Percentiles rank a stretch among this genome's conserved stretches.
Conservation (phyloP, 805 yeast genomes). For the Starmerella gropengiesseri region DNA sequence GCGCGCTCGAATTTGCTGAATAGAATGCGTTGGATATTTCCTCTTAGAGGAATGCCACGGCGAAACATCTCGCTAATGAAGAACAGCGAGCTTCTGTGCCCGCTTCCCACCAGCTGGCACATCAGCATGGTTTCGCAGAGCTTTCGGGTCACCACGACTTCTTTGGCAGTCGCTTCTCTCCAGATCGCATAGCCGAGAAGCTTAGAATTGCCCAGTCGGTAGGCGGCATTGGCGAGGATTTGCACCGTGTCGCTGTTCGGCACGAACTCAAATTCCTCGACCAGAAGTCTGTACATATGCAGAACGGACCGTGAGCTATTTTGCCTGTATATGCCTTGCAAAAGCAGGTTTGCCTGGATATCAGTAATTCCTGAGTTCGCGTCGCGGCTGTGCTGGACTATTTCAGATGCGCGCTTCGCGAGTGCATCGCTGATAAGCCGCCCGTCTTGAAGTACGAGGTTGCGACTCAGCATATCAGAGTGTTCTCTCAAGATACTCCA, state of each 20-base stretch:
- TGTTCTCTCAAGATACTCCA: not conserved
- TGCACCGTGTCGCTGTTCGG: constrained; percentile 19
- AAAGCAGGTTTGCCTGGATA: constrained; percentile 11
- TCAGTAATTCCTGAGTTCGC: not conserved
- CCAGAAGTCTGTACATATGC: constrained; percentile 16
- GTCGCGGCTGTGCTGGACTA: not conserved
- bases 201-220: constrained; percentile 27
- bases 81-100: constrained; percentile 18
- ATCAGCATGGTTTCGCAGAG: constrained; percentile 24
- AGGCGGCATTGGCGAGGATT: constrained; percentile 24
- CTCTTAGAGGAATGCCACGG: constrained; percentile 19
- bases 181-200: constrained; percentile 24
- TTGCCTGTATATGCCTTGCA: constrained; percentile 15
- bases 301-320: constrained; percentile 19
- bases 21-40: constrained; percentile 17
- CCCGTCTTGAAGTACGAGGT: constrained; percentile 6
- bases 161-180: constrained; percentile 16
- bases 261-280: constrained; percentile 1
- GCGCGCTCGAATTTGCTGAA: constrained; percentile 9
- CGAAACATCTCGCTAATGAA: constrained; percentile 25
- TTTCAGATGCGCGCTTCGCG: constrained; percentile 3
- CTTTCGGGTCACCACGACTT: constrained; percentile 19
- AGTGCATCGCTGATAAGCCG: constrained; percentile 15
- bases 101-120: constrained; percentile 24
- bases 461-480: not conserved